Conservation (phyloP, 176 grass and related monocot genomes). For the Eremochloa ophiuroides region DNA sequence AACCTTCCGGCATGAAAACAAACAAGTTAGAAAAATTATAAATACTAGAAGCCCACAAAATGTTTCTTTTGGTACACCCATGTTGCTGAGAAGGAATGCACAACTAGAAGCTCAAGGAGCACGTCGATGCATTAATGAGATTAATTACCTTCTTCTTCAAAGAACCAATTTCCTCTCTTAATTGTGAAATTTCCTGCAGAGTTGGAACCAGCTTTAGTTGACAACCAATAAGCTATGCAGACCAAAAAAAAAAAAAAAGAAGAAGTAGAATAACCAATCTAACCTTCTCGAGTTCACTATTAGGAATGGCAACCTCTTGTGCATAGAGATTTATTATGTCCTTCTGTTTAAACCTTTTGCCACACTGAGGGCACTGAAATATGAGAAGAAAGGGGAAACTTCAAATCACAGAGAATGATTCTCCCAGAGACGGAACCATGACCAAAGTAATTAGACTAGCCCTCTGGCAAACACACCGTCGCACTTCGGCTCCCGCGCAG, state of each 20-base stretch:
- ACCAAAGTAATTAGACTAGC: not conserved
- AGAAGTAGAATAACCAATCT: not conserved
- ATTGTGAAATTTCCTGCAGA: conserved; percentile 63
- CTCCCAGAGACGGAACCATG: not conserved
- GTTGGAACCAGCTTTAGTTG: conserved; percentile 1
- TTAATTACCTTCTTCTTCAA: conserved; percentile 48
- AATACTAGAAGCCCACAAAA: not conserved
- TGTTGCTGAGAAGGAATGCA: not conserved
- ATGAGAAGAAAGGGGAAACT: not conserved
- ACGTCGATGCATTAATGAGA: not conserved
- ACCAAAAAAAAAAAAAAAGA: too few relatives aligned
- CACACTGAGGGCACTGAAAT: conserved; percentile 84
- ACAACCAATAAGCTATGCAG: not conserved
- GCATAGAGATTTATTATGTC: conserved; percentile 88
- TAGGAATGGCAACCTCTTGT: conserved; percentile 58
- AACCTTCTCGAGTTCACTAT: conserved; percentile 80
- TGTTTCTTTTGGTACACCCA: not conserved
- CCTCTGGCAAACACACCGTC: conserved; percentile 28
- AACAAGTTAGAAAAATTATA: not conserved
- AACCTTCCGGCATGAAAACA: conserved; percentile 15
- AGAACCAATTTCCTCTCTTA: conserved; percentile 40
- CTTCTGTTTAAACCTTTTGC: conserved; percentile 55
- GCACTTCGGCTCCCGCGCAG: conserved; percentile 36
- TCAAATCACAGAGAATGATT: not conserved
- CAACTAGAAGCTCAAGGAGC: not conserved